phyloP scores from a whole-genome alignment of 495 filamentous ascomycete genomes.

The Echria macrotheca region DNA sequence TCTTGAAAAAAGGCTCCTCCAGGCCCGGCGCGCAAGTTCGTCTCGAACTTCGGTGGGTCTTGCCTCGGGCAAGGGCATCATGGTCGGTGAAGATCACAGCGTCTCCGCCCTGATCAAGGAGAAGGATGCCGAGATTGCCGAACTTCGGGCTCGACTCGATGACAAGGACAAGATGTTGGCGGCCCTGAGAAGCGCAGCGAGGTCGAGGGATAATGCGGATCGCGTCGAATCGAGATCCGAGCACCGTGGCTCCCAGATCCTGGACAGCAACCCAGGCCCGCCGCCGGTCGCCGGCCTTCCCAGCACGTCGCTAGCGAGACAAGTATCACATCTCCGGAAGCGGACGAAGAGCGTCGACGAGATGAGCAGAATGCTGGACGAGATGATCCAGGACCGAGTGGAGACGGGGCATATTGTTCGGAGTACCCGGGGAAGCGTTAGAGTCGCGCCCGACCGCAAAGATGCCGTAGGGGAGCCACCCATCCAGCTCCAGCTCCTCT shows the following conservation, averaged over 20 bases:
- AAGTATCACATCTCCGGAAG: slow-evolving; percentile 40
- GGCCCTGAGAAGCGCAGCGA: slow-evolving; percentile 77
- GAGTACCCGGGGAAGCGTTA: slow-evolving; percentile 51
- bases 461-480: slow-evolving; percentile 18
- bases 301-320: slow-evolving; percentile 27
- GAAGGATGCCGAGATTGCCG: slow-evolving; percentile 90
- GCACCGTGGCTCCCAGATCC: slow-evolving; percentile 40
- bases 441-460: slow-evolving; percentile 35
- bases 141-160: slow-evolving; percentile 81
- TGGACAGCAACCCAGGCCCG: slow-evolving; percentile 32
- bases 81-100: slow-evolving; percentile 63
- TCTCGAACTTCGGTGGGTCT: slow-evolving; percentile 73
- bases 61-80: slow-evolving; percentile 50
- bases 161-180: slow-evolving; percentile 94
- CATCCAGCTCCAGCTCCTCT: slow-evolving; percentile 33
- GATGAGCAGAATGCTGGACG: slow-evolving; percentile 83
- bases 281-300: slow-evolving; percentile 34
- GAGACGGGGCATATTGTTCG: slow-evolving; percentile 62
- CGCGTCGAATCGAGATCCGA: slow-evolving; percentile 41
- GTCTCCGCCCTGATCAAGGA: slow-evolving; percentile 66
- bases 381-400: slow-evolving; percentile 88
- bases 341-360: slow-evolving; percentile 74
- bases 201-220: slow-evolving; percentile 81
- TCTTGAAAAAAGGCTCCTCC: slow-evolving; percentile 83
- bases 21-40: slow-evolving; percentile 86